Evolutionary conservation across 2,329 filamentous ascomycete genomes (phyloP), one percentile per base, ranked within the genome.

Genomic region (Neopestalotiopsis sp.): DNA sequence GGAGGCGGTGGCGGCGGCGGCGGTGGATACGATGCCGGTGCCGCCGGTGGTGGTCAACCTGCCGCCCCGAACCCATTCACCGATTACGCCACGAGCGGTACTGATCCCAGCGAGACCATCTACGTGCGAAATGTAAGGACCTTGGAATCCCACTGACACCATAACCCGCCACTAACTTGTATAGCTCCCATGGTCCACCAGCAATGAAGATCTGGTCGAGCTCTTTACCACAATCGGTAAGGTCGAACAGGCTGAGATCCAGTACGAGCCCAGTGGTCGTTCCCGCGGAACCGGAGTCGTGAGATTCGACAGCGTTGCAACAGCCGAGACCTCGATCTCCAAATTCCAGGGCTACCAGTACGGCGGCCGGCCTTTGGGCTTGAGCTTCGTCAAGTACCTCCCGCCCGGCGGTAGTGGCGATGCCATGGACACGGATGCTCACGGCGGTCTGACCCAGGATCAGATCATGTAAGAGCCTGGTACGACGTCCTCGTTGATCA

Each of bases 341-440:
- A 99, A 99, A 81, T 99, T 99, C 84, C 95, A 96, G 74, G 94
- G 94, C 68, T 99, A 99, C 79, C 94, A 97, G 80, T 99, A 99
- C 77, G 96, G 96, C 73, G 95, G 95, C 67, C 94, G 96, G 74
- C 96, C 96, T 75, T 90, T 99, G 70, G 94, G 95, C 69, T 87
- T 99, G 77, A 95, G 91, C 80, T 98, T 93, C 78, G 95, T 98
- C 84, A 97, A 96, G 82, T 98, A 98, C 82, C 85, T 93, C 73
- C 95, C 92, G 78, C 85, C 89, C 66, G 87, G 89, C 56, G 86
- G 86, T 64, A 83, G 83, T 59, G 84, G 83, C 71, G 92, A 95
- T 72, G 88, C 85, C 74, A 97, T 98, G 94, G 95, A 98, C 74
- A 93, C 91, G 42, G 90, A 94, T 71, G 89, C 93, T 72, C 87